These are phyloP conservation scores for Lactarius sanguifluus DNA, from an alignment of 768 basidiomycete genomes.

Conservation along the genomic window DNA sequence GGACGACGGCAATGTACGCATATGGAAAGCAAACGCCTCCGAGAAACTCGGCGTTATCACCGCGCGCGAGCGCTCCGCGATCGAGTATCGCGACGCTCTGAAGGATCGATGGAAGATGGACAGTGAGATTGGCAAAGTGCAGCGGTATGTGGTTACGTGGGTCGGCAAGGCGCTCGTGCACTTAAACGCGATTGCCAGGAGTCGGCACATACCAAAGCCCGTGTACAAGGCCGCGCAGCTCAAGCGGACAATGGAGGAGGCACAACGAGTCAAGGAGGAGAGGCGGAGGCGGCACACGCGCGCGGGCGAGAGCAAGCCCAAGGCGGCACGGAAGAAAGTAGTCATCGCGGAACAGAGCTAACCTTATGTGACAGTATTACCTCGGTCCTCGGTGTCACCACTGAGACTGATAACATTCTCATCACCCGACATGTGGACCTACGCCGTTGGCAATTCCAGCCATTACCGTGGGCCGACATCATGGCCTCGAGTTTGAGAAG, in stretches of 20 bases:
- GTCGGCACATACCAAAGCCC: conserved; percentile 85
- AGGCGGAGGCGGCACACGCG: conserved; percentile 87
- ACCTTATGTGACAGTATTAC: background rate
- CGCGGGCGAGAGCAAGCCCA: conserved; percentile 82
- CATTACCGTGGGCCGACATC: background rate
- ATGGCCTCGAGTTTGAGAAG: background rate
- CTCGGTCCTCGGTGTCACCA: background rate
- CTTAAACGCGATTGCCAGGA: conserved; percentile 41
- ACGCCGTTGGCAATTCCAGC: background rate
- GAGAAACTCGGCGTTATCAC: conserved; percentile 91
- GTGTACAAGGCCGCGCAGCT: conserved; percentile 85
- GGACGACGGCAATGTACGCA: conserved; percentile 90
- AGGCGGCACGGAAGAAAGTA: conserved; percentile 85
- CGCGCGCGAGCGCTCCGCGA: conserved; percentile 83
- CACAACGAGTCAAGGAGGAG: conserved; percentile 89
- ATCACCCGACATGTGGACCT: background rate
- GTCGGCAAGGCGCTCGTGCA: conserved; percentile 11
- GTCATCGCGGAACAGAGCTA: conserved; percentile 79
- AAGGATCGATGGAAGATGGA: conserved; percentile 89
- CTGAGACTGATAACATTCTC: background rate
- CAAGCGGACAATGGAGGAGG: conserved; percentile 92
- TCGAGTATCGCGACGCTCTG: conserved; percentile 89
- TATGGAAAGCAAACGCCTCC: conserved; percentile 93
- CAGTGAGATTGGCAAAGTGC: conserved; percentile 73
- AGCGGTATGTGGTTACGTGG: conserved; percentile 53